Evolutionary conservation across 1,284 basidiomycete genomes (phyloP).

Genomic region (Puccinia coronata): DNA sequence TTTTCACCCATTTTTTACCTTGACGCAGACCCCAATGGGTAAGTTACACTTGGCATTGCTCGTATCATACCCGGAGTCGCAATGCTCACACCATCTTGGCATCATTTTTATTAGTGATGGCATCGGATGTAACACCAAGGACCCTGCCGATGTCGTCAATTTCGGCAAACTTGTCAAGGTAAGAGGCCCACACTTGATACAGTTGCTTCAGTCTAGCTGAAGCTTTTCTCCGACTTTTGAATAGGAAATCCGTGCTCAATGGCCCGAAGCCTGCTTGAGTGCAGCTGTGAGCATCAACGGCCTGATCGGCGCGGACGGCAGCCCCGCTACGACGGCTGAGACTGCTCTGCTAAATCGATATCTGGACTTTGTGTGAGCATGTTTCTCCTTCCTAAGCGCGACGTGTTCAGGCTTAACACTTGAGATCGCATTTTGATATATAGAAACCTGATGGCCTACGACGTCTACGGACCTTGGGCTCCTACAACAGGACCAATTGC

Average conservation of each 20-base stretch:
- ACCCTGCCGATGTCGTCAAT: slow-evolving; percentile 14
- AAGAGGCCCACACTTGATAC: background rate
- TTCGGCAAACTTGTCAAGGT: slow-evolving; percentile 37
- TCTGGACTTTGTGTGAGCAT: slow-evolving; percentile 23
- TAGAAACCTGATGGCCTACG: slow-evolving; percentile 36
- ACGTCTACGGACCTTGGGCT: slow-evolving; percentile 28
- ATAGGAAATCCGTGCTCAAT: slow-evolving; percentile 27
- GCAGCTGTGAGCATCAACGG: no score
- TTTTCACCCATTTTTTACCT: background rate
- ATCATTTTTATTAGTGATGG: slow-evolving; percentile 6
- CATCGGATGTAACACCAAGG: slow-evolving; percentile 38
- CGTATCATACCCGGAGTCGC: no score
- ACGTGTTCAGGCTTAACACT: no score
- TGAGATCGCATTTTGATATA: background rate
- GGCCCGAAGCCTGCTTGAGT: no score
- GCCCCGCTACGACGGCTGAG: background rate
- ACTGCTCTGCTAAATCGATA: background rate
- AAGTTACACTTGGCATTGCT: background rate
- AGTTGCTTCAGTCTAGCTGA: background rate
- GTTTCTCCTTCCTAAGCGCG: no score
- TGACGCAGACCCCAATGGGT: slow-evolving; percentile 33
- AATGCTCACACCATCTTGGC: no score
- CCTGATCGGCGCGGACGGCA: no score
- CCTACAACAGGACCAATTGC: background rate
- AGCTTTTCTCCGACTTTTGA: background rate